These are phyloP conservation scores for Phellinidium pouzarii DNA, from an alignment of 1,284 basidiomycete genomes.

Conservation along the genomic window DNA sequence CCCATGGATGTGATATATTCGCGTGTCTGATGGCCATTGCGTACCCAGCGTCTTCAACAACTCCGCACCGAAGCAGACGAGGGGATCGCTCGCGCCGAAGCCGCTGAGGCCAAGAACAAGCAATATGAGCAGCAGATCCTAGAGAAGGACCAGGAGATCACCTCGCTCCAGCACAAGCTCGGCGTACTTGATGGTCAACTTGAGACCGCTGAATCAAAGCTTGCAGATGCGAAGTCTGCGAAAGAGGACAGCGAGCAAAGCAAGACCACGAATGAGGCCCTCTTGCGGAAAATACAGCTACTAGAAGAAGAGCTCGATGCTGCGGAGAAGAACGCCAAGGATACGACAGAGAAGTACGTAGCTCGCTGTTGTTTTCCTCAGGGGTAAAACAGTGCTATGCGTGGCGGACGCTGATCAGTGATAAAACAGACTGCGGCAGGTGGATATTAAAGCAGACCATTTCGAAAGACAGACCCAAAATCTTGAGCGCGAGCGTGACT, in stretches of 20 bases:
- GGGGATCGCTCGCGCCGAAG: slow-evolving; percentile 74
- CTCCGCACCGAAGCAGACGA: slow-evolving; percentile 86
- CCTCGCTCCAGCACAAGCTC: slow-evolving; percentile 78
- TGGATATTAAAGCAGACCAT: slow-evolving; percentile 98
- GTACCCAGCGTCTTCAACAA: slow-evolving; percentile 54
- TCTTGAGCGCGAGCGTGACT: slow-evolving; percentile 87
- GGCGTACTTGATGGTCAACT: slow-evolving; percentile 64
- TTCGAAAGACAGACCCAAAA: slow-evolving; percentile 90
- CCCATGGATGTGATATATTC: slow-evolving; percentile 2
- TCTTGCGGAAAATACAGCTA: slow-evolving; percentile 83
- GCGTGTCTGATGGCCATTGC: slow-evolving; percentile 7
- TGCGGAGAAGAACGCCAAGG: slow-evolving; percentile 95
- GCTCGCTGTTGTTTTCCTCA: not conserved
- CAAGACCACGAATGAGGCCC: slow-evolving; percentile 70
- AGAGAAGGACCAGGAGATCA: slow-evolving; percentile 84
- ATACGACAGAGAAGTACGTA: slow-evolving; percentile 93
- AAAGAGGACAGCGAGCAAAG: slow-evolving; percentile 70
- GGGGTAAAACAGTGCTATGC: not conserved
- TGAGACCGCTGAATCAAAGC: slow-evolving; percentile 71
- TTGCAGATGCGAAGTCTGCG: slow-evolving; percentile 65
- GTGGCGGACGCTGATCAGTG: not conserved
- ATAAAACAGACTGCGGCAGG: slow-evolving; percentile 79
- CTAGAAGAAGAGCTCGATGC: slow-evolving; percentile 95
- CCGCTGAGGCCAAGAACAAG: slow-evolving; percentile 84
- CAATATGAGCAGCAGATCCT: slow-evolving; percentile 74